Conservation (phyloP, 176 grass and related monocot genomes). For the Carex myosuroides region DNA sequence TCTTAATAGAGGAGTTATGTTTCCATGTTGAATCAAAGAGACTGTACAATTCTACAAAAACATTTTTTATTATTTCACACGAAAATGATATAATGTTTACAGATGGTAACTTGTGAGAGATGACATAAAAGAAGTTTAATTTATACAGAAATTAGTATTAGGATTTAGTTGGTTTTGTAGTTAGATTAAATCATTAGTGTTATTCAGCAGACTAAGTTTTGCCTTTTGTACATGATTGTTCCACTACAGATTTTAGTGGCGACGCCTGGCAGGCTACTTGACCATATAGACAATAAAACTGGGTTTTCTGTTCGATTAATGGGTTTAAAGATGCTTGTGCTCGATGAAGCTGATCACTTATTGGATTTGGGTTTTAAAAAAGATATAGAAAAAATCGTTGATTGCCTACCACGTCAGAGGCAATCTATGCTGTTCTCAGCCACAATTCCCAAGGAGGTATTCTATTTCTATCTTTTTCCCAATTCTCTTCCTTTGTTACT, state of each 20-base stretch:
- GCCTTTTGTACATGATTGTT: slow-evolving; percentile 4
- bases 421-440: slow-evolving; percentile 85
- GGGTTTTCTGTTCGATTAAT: slow-evolving; percentile 89
- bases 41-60: neutral
- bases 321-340: slow-evolving; percentile 89
- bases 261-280: slow-evolving; percentile 80
- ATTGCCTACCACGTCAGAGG: slow-evolving; percentile 85
- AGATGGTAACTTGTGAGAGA: too few relatives aligned
- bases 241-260: slow-evolving; percentile 76
- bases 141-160: neutral
- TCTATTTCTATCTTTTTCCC: slow-evolving; percentile 9
- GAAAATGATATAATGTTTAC: too few relatives aligned
- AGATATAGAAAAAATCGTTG: slow-evolving; percentile 93
- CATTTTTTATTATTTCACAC: neutral
- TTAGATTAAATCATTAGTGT: neutral
- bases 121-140: neutral
- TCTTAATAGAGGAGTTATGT: neutral
- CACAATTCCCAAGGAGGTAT: slow-evolving; percentile 93
- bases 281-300: slow-evolving; percentile 94
- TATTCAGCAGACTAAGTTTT: neutral
- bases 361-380: slow-evolving; percentile 86
- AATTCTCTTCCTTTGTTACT: neutral
- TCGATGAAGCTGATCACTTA: slow-evolving; percentile 99
- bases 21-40: neutral
- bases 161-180: neutral